Conservation (phyloP, 1,139 yeast genomes). For the Yamadazyma taylorii region DNA sequence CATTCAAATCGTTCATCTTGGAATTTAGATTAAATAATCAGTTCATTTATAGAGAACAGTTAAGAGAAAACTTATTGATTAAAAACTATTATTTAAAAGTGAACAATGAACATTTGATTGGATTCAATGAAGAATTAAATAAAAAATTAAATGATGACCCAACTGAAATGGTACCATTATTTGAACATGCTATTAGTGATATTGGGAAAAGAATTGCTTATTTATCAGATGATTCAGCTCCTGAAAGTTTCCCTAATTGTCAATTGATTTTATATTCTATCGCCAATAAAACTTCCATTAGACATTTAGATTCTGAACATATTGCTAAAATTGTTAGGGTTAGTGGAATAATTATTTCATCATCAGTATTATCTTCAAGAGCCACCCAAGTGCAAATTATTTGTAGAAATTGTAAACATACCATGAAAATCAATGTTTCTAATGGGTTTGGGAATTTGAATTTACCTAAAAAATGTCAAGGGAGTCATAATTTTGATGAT, state of each 20-base stretch:
- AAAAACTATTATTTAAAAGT: slow-evolving; percentile 74
- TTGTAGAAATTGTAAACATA: slow-evolving; percentile 87
- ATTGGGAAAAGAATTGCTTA: slow-evolving; percentile 81
- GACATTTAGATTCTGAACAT: slow-evolving; percentile 84
- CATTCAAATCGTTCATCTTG: slow-evolving; percentile 78
- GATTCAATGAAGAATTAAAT: slow-evolving; percentile 85
- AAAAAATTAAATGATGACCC: slow-evolving; percentile 86
- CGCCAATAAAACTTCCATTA: slow-evolving; percentile 70
- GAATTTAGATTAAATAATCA: slow-evolving; percentile 83
- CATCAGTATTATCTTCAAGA: slow-evolving; percentile 85
- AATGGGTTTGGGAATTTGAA: slow-evolving; percentile 80
- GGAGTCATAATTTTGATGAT: slow-evolving; percentile 51
- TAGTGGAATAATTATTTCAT: slow-evolving; percentile 90
- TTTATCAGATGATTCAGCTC: slow-evolving; percentile 55
- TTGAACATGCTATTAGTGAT: slow-evolving; percentile 87
- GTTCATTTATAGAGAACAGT: slow-evolving; percentile 88
- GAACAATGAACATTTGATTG: slow-evolving; percentile 80
- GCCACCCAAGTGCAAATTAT: slow-evolving; percentile 83
- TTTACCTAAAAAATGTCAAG: slow-evolving; percentile 75
- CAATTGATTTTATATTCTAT: slow-evolving; percentile 79
- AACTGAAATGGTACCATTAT: slow-evolving; percentile 81
- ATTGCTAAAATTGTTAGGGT: slow-evolving; percentile 88
- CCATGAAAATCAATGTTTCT: slow-evolving; percentile 62
- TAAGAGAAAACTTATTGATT: slow-evolving; percentile 81
- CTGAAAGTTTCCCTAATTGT: slow-evolving; percentile 69